These are phyloP conservation scores for Pichia cephalocereana DNA, from an alignment of 805 yeast genomes.

Conservation along the genomic window DNA sequence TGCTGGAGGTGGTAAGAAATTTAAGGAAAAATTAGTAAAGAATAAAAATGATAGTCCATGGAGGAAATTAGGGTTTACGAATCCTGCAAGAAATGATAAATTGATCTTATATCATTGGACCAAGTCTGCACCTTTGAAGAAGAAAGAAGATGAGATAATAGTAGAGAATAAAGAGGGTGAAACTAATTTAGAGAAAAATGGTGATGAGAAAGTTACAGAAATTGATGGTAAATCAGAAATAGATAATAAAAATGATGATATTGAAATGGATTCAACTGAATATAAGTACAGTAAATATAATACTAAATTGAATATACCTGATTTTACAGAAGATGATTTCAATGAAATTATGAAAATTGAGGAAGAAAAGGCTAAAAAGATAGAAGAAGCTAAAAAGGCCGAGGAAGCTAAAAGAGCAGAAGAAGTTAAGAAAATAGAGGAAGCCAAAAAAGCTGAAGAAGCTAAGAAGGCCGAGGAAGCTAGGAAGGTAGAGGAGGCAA, in stretches of 20 bases:
- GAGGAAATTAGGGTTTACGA: slow-evolving; percentile 58
- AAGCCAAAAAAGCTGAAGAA: background rate
- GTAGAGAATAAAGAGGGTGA: background rate
- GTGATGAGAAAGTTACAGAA: background rate
- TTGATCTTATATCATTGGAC: slow-evolving; percentile 76
- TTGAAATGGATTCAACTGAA: slow-evolving; percentile 17
- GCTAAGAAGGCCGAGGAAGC: background rate
- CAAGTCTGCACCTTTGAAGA: slow-evolving; percentile 37
- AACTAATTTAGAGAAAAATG: slow-evolving; percentile 10
- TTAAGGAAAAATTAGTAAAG: slow-evolving; percentile 54
- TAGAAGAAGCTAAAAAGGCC: background rate
- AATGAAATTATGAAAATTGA: slow-evolving; percentile 31
- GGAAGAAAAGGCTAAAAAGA: slow-evolving; percentile 11
- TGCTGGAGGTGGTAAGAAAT: slow-evolving; percentile 28
- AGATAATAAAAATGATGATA: background rate
- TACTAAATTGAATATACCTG: slow-evolving; percentile 59
- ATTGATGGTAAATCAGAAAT: background rate
- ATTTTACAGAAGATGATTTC: slow-evolving; percentile 54
- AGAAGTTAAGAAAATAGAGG: background rate
- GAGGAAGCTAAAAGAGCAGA: background rate
- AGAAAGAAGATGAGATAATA: background rate
- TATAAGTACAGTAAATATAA: slow-evolving; percentile 72
- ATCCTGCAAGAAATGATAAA: slow-evolving; percentile 41
- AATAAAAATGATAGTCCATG: slow-evolving; percentile 68
- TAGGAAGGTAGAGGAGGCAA: background rate